These are phyloP conservation scores for Anacardium occidentale DNA, from an alignment of 345 rosid genomes.

Conservation along the genomic window DNA sequence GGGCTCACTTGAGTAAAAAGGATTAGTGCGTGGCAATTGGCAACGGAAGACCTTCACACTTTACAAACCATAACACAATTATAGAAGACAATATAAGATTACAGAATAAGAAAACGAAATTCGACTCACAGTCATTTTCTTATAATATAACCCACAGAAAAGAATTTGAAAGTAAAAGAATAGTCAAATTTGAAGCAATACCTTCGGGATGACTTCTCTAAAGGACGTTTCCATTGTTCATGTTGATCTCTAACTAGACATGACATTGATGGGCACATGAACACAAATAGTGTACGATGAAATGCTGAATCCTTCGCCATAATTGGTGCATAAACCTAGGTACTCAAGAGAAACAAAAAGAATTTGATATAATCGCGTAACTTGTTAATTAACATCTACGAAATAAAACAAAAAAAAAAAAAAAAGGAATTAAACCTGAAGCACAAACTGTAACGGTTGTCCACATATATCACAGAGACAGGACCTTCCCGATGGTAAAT, in stretches of 20 bases:
- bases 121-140: background rate
- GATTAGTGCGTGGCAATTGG: conserved; percentile 69
- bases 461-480: conserved; percentile 71
- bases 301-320: conserved; percentile 63
- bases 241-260: conserved; percentile 91
- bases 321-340: conserved; percentile 80
- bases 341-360: conserved; percentile 9
- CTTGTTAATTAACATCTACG: too few species aligned
- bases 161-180: background rate
- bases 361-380: background rate
- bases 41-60: conserved; percentile 86
- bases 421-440: conserved; percentile 57
- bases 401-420: background rate
- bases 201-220: conserved; percentile 62
- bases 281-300: conserved; percentile 74
- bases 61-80: conserved; percentile 23
- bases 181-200: conserved; percentile 20
- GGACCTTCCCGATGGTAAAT: conserved; percentile 69
- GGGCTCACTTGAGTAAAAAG: conserved; percentile 71
- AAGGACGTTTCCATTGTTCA: conserved; percentile 77
- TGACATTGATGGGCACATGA: conserved; percentile 81
- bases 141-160: background rate
- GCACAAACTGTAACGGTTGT: conserved; percentile 76
- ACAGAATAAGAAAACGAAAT: background rate
- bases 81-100: conserved; percentile 13